These are phyloP conservation scores for Ensete glaucum DNA, from an alignment of 176 grass and related monocot species.

Conservation along the genomic window DNA sequence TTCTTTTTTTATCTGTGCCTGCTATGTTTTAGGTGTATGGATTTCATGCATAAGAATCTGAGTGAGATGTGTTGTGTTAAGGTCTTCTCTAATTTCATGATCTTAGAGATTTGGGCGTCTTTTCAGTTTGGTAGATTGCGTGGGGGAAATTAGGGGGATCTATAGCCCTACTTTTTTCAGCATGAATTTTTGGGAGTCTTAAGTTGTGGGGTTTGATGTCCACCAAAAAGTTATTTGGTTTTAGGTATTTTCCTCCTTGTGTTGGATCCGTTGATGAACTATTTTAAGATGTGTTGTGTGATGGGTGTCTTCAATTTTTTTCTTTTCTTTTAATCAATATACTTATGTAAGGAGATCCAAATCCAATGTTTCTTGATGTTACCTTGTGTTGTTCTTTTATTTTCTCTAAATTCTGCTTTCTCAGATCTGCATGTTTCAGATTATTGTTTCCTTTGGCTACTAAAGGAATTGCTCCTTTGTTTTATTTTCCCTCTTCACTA, in stretches of 20 bases:
- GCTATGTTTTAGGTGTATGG: not conserved
- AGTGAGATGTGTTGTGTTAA: not conserved
- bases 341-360: not conserved
- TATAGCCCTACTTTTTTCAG: constrained; percentile 1
- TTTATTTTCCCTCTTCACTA: no score
- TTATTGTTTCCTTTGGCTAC: not conserved
- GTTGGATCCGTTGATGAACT: not conserved
- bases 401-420: not conserved
- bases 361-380: not conserved
- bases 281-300: not conserved
- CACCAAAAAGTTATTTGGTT: not conserved
- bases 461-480: no score
- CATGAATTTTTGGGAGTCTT: not conserved
- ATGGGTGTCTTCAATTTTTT: not conserved
- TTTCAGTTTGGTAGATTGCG: not conserved
- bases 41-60: not conserved
- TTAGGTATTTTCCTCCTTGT: not conserved
- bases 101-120: not conserved
- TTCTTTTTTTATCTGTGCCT: not conserved
- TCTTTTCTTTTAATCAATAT: not conserved
- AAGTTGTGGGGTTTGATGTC: not conserved
- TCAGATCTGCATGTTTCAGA: not conserved
- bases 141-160: not conserved
- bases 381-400: not conserved
- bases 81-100: not conserved